Evolutionary conservation across 2,329 filamentous ascomycete genomes (phyloP).

Genomic region (Fusarium ambrosium): DNA sequence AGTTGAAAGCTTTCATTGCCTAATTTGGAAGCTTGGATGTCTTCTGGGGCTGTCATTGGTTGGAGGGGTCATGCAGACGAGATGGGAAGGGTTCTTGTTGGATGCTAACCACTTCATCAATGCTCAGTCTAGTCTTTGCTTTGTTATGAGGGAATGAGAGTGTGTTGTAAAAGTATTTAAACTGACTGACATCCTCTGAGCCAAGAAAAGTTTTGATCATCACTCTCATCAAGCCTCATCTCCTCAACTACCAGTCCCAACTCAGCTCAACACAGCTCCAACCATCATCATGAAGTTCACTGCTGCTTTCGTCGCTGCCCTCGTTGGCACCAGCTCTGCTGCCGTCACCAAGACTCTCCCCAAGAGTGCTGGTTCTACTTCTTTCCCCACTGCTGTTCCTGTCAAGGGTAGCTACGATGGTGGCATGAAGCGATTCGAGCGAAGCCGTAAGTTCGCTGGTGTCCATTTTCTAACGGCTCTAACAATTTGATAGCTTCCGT

Average conservation of each 20-base stretch:
- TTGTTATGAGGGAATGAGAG: background rate
- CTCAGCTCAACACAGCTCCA: background rate
- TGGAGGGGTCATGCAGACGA: background rate
- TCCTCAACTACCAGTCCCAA: background rate
- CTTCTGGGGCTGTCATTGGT: conserved; percentile 19
- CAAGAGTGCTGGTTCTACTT: conserved; percentile 33
- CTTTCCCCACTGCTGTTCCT: conserved; percentile 38
- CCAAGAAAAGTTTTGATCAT: conserved; percentile 3
- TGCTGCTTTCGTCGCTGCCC: conserved; percentile 29
- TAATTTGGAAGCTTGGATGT: conserved; percentile 16
- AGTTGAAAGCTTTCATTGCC: conserved; percentile 13
- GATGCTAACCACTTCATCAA: background rate
- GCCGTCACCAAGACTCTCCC: conserved; percentile 42
- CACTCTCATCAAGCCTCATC: background rate
- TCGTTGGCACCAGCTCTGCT: conserved; percentile 34
- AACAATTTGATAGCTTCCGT: conserved; percentile 25
- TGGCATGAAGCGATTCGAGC: conserved; percentile 41
- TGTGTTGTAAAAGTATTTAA: conserved; percentile 25
- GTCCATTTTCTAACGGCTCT: background rate
- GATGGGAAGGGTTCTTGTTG: conserved; percentile 1
- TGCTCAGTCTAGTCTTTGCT: background rate
- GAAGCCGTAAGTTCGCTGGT: conserved; percentile 21
- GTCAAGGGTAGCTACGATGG: conserved; percentile 39
- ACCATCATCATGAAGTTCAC: conserved; percentile 33
- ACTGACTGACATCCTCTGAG: background rate